Conservation (phyloP, 2,329 filamentous ascomycete genomes). For the Orbilia oligospora region DNA sequence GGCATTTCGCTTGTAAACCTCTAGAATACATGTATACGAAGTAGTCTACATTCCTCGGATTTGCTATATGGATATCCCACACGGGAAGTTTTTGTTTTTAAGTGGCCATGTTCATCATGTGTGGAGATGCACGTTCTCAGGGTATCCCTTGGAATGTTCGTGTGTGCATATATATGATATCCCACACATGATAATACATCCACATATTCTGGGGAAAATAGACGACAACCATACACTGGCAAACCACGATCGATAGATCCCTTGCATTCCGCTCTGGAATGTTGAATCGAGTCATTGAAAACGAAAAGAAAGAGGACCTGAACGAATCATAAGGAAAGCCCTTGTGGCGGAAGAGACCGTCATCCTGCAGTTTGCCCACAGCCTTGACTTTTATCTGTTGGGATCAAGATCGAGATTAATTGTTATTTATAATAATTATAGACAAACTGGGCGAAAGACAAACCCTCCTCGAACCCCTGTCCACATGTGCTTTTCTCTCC, state of each 20-base stretch:
- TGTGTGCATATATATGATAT: conserved; percentile 14
- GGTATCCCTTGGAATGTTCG: conserved; percentile 21
- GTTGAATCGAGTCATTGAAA: conserved; percentile 27
- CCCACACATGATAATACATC: not conserved
- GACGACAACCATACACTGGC: conserved; percentile 11
- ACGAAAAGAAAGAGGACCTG: not conserved
- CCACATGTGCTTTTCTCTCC: conserved; percentile 2
- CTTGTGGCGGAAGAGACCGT: conserved; percentile 18
- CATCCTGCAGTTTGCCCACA: conserved; percentile 3
- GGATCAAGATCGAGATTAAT: conserved; percentile 8
- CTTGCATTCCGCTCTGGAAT: conserved; percentile 43
- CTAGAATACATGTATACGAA: no score
- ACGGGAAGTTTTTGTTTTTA: not conserved
- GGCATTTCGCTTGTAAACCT: conserved; percentile 11
- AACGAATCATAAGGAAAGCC: not conserved
- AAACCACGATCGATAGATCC: conserved; percentile 34
- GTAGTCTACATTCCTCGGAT: conserved; percentile 30
- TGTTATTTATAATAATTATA: conserved; percentile 3
- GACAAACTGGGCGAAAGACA: not conserved
- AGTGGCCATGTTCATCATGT: conserved; percentile 2
- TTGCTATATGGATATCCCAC: conserved; percentile 19
- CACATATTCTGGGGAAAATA: conserved; percentile 16
- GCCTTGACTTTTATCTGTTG: not conserved
- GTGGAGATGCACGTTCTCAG: conserved; percentile 13
- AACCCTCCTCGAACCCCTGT: conserved; percentile 4